These are phyloP conservation scores for Moringa oleifera DNA, from an alignment of 345 rosid species.

Conservation along the genomic window DNA sequence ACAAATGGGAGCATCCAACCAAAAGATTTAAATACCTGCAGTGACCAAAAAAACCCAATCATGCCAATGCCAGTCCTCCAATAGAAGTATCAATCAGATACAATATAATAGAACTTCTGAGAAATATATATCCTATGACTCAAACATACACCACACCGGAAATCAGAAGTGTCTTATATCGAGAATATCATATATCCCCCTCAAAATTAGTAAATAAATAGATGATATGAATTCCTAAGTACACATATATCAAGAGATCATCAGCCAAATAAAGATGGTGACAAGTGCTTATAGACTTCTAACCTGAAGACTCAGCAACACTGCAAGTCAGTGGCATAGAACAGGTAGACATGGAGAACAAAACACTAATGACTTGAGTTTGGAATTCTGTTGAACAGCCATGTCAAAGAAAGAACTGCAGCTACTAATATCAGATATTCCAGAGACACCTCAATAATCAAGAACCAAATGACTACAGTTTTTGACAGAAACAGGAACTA, in stretches of 20 bases:
- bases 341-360: neutral
- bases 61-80: neutral
- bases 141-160: neutral
- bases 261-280: neutral
- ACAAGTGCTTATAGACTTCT: neutral
- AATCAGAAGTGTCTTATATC: too few relatives aligned
- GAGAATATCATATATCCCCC: too few relatives aligned
- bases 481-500: too few relatives aligned
- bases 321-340: neutral
- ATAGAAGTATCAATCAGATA: neutral
- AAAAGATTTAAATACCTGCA: constrained; percentile 50
- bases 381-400: neutral
- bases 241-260: too few relatives aligned
- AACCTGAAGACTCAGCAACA: neutral
- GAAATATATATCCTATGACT: neutral
- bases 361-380: neutral
- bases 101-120: neutral
- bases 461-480: too few relatives aligned
- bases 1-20: constrained; percentile 55
- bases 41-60: constrained; percentile 15
- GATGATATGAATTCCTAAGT: too few relatives aligned
- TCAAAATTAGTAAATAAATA: too few relatives aligned
- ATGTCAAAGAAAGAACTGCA: neutral
- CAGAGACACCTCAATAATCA: too few relatives aligned
- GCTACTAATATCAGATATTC: too few relatives aligned